Evolutionary conservation across 1,284 basidiomycete species (phyloP).

Genomic region (Ceratobasidium sp.): DNA sequence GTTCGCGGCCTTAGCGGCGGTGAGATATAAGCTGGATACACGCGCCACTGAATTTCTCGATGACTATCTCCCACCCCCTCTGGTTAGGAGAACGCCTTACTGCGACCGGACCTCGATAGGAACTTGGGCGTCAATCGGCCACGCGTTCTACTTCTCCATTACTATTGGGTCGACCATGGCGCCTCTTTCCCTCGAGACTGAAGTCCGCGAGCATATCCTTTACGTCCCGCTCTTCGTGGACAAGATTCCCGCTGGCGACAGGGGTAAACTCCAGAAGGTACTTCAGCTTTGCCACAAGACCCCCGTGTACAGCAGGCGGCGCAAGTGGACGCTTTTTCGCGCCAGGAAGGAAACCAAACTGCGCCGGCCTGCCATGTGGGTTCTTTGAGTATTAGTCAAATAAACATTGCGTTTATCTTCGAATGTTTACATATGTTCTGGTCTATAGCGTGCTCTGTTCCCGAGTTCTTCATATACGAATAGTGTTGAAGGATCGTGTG

Average conservation of each 20-base stretch:
- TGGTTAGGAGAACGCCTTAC: neutral
- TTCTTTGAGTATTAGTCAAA: too few relatives aligned
- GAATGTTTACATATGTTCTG: too few relatives aligned
- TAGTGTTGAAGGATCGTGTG: too few relatives aligned
- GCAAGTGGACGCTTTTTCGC: neutral
- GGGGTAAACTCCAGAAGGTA: neutral
- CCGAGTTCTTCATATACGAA: too few relatives aligned
- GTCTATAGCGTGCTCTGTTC: too few relatives aligned
- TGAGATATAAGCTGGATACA: neutral
- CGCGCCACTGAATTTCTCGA: neutral
- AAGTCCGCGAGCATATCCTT: conserved; percentile 17
- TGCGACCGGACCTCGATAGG: neutral
- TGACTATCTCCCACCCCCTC: neutral
- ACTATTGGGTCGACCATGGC: neutral
- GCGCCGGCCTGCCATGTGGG: too few relatives aligned
- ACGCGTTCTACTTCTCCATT: neutral
- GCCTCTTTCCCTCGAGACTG: conserved; percentile 5
- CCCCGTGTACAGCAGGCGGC: neutral
- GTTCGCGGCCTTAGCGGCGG: neutral
- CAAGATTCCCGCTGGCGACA: conserved; percentile 3
- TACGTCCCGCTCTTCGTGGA: conserved; percentile 28
- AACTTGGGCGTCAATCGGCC: neutral
- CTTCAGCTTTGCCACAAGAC: conserved; percentile 28
- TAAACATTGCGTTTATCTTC: too few relatives aligned
- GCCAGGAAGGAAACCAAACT: neutral